Evolutionary conservation across 495 filamentous ascomycete species (phyloP).

Genomic region (Immersiella caudata): DNA sequence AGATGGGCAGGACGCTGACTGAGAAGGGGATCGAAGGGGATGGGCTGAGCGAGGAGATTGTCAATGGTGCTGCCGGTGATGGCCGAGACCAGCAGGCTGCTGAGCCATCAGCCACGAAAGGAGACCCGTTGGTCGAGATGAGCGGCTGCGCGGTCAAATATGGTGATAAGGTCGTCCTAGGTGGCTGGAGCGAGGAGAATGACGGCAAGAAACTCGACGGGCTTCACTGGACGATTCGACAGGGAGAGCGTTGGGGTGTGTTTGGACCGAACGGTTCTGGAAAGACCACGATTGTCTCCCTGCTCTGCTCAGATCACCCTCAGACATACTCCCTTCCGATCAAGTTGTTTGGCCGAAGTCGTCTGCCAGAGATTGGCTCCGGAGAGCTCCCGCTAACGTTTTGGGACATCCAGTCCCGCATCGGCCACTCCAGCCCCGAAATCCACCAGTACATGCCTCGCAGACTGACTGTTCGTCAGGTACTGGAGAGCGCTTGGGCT

Average conservation of each 20-base stretch:
- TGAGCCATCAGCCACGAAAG: constrained; percentile 10
- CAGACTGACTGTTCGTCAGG: constrained; percentile 70
- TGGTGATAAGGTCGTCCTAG: constrained; percentile 72
- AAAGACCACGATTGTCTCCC: constrained; percentile 89
- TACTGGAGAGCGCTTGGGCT: constrained; percentile 83
- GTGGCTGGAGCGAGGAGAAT: constrained; percentile 70
- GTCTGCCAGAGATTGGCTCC: constrained; percentile 66
- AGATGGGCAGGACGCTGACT: constrained; percentile 53
- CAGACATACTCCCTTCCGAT: constrained; percentile 90
- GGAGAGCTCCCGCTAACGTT: constrained; percentile 78
- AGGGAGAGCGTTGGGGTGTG: constrained; percentile 85
- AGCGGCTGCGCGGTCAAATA: constrained; percentile 78
- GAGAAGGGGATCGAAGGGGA: constrained; percentile 47
- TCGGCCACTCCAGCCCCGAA: constrained; percentile 92
- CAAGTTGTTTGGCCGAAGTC: constrained; percentile 76
- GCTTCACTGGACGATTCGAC: constrained; percentile 79
- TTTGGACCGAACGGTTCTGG: constrained; percentile 89
- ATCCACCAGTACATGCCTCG: constrained; percentile 91
- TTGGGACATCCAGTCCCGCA: constrained; percentile 86
- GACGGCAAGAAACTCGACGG: constrained; percentile 55
- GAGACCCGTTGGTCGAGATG: constrained; percentile 82
- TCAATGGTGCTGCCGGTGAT: not conserved
- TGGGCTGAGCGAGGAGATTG: constrained; percentile 31
- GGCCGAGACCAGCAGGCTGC: not conserved
- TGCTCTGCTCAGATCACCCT: constrained; percentile 94